Conservation (phyloP, 1,284 basidiomycete genomes). For the Puccinia coronata region DNA sequence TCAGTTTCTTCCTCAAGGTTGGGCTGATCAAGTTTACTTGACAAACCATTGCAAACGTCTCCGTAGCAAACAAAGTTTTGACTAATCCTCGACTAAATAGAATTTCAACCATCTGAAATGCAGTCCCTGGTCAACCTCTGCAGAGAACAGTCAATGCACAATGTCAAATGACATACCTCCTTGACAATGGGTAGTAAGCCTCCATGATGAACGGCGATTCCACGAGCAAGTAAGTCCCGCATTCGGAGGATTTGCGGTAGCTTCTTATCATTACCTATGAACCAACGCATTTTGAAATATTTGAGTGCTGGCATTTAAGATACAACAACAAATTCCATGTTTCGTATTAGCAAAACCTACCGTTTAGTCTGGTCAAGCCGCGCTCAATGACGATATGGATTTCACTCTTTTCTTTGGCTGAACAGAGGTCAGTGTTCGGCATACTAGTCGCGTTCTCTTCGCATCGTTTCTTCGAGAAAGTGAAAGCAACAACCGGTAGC, state of each 20-base stretch:
- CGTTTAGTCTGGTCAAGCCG: constrained; percentile 85
- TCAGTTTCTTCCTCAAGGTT: background rate
- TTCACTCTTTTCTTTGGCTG: constrained; percentile 86
- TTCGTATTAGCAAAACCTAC: constrained; percentile 60
- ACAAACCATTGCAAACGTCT: constrained; percentile 96
- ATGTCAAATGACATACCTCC: constrained; percentile 66
- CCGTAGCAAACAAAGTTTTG: constrained; percentile 95
- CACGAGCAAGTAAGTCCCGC: constrained; percentile 83
- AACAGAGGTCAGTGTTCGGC: constrained; percentile 83
- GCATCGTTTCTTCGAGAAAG: constrained; percentile 93
- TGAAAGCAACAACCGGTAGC: constrained; percentile 93
- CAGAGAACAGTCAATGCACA: constrained; percentile 5
- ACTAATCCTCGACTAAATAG: constrained; percentile 93
- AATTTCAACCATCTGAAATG: constrained; percentile 81
- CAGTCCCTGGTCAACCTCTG: background rate
- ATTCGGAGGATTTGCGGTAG: constrained; percentile 94
- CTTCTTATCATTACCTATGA: constrained; percentile 78
- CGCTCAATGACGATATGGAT: constrained; percentile 92
- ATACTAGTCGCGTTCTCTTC: constrained; percentile 93
- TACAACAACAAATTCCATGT: background rate
- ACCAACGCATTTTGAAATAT: constrained; percentile 20
- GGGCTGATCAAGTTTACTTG: background rate
- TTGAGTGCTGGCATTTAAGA: background rate
- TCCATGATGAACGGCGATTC: constrained; percentile 97
- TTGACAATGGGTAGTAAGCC: constrained; percentile 96